Conservation (phyloP, 2,329 filamentous ascomycete species). For the Sclerotinia spermophila region DNA sequence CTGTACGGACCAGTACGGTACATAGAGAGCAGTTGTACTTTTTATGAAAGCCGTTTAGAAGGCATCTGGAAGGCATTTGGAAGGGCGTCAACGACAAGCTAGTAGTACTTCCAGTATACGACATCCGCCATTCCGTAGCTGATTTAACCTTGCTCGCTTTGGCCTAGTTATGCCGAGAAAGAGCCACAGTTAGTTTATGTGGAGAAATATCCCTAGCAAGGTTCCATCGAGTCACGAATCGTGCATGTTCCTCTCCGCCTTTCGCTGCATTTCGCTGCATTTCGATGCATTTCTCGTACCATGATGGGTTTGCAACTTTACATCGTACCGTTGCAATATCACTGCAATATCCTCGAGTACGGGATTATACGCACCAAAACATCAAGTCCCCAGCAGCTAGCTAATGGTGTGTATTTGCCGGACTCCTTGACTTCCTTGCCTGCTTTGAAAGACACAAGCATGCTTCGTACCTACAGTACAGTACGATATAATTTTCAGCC, state of each 20-base stretch:
- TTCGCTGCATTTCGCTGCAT: neutral
- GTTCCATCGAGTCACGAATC: neutral
- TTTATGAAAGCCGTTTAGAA: slow-evolving; percentile 13
- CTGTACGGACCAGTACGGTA: too few relatives aligned
- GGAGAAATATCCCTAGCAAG: slow-evolving; percentile 2
- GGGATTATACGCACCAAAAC: neutral
- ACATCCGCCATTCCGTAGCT: neutral
- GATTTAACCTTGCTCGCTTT: neutral
- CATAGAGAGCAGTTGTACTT: neutral
- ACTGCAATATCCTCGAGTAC: neutral
- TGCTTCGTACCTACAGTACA: neutral
- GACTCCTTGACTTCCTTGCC: neutral
- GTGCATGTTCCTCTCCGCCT: neutral
- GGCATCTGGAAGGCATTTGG: neutral
- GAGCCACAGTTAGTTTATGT: slow-evolving; percentile 3
- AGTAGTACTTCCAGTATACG: neutral
- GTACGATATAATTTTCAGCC: neutral
- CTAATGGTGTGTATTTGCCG: neutral
- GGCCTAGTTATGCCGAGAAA: slow-evolving; percentile 4
- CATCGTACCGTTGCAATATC: neutral
- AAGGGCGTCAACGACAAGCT: neutral
- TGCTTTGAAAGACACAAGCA: neutral
- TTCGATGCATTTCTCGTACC: slow-evolving; percentile 6
- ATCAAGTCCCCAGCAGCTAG: neutral
- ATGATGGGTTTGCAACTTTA: slow-evolving; percentile 7